phyloP scores from a whole-genome alignment of 2,329 filamentous ascomycete species.

The Aspergillus carbonarius region DNA sequence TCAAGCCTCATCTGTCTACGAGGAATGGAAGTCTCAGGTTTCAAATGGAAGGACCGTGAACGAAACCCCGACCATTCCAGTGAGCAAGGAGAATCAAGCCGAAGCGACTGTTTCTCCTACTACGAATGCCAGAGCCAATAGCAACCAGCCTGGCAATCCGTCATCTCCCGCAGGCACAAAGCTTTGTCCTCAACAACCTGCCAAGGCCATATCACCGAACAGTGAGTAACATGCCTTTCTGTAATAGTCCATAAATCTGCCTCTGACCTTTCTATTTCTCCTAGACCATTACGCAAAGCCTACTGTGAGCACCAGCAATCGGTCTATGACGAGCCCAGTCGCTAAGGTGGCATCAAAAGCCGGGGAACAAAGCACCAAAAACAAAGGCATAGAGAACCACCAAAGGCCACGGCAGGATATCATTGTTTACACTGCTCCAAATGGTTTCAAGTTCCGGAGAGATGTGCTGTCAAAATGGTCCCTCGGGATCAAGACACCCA shows the following conservation, averaged over 20 bases:
- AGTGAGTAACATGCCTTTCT: neutral
- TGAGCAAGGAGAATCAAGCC: neutral
- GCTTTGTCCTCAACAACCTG: neutral
- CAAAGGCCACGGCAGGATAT: neutral
- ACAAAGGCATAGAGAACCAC: neutral
- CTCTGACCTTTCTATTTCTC: neutral
- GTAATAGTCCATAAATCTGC: neutral
- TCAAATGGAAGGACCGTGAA: neutral
- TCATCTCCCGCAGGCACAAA: neutral
- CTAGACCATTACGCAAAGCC: neutral
- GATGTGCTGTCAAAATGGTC: slow-evolving; percentile 16
- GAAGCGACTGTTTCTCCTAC: neutral
- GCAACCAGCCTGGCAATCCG: neutral
- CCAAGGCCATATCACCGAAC: neutral
- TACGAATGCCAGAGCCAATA: neutral
- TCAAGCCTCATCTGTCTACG: slow-evolving; percentile 15
- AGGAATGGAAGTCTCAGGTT: slow-evolving; percentile 20
- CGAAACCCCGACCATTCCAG: neutral
- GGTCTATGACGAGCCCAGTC: neutral
- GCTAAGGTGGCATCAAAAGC: neutral
- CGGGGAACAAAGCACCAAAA: neutral
- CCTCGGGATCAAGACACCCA: slow-evolving; percentile 15
- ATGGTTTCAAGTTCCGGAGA: slow-evolving; percentile 19
- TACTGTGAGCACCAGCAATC: neutral
- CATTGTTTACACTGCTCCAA: slow-evolving; percentile 23